Evolutionary conservation across 2,329 filamentous ascomycete genomes (phyloP), one percentile per base, ranked within the genome.

Genomic region (Delphinella strobiligena): DNA sequence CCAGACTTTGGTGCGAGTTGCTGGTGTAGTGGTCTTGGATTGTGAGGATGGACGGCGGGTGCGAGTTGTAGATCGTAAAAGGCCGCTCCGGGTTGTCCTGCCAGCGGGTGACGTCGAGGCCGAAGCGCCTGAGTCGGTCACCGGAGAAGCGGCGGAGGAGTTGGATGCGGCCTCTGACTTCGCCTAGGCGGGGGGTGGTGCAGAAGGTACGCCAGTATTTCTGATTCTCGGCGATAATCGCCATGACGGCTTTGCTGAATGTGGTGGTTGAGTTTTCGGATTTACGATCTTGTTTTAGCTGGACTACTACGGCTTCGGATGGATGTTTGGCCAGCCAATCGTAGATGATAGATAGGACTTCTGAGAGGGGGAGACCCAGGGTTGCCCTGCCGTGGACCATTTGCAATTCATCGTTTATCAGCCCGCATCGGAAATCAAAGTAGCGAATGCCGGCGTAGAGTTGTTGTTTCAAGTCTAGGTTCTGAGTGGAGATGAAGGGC

Each of bases 21-120:
- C 61, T 66, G 44, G 58, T 59, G 60, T 67, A 69, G 52, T 68
- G 66, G 50, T 69, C 66, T 54, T 69, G 66, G 5, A 68, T 55
- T 8, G 61, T 63, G 32, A 67, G 49, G 15, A 18, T 52, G 49
- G 14, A 55, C 53, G 12, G 22, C n/a, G n/a, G n/a, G n/a, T n/a
- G 22, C 22, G 56, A 50, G 3, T 63, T 66, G 31, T 51, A 46
- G 35, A 69, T 58, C 4, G 52, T 58, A 44, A 60, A 60, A 2
- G 57, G 56, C 8, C 27, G 31, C 11, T 34, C 40, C n/a, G 54
- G 55, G 34, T 60, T 60, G 44, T 60, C 55, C 37, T 48, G 49
- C 57, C 57, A 60, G 32, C 46, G 40, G 9, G 47, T 51, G 3
- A 60, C 53, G 39, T 60, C 52, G 31, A 60, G 55, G 27, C 57